Evolutionary conservation across 148 eudicot species (phyloP), one percentile per base, ranked within the genome.

Genomic region (Persicaria tinctoria): DNA sequence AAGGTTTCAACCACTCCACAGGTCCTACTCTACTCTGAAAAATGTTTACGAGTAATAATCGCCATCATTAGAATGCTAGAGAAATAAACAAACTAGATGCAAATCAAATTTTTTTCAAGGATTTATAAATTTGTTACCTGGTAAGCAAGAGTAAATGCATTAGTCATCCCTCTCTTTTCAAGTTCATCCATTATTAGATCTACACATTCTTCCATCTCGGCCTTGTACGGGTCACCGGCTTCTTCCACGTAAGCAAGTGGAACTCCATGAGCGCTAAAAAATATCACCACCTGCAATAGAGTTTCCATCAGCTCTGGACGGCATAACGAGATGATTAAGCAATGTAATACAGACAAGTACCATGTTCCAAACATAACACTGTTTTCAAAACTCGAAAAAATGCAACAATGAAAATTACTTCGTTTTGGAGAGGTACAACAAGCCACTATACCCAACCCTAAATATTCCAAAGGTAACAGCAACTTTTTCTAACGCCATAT

Each of bases 201-300:
- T 51, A 94, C 96, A 70, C 98, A 94, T 88, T 94, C 98, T 84
- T 94, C 97, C 98, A 94, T 94, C 88, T 94, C 97, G 64, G 97
- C 97, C 85, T 94, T 94, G 86, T 94, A 94, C 49, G 98, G 98
- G 73, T 94, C 98, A 82, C 98, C 98, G 77, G 98, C 98, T 88
- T 94, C 97, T 82, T 94, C 97, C 72, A 92, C 97, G 78, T 94
- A 91, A 41, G 97, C 96, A 75, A 94, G 83, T 72, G 98, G 98
- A 63, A 94, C 98, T 11, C 98, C 98, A 78, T 94, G 98, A 56
- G 98, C 98, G 81, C 98, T 94, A 79, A 94, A 94, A 80, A 94
- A 94, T 82, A 94, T 91, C 89, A 92, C 86, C 20, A 91, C 98
- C 98, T 91, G 86, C 74, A 78, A 68, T 49, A 60, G 46, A 72